phyloP scores from a whole-genome alignment of 2,329 filamentous ascomycete genomes.

The Teratosphaeria destructans region DNA sequence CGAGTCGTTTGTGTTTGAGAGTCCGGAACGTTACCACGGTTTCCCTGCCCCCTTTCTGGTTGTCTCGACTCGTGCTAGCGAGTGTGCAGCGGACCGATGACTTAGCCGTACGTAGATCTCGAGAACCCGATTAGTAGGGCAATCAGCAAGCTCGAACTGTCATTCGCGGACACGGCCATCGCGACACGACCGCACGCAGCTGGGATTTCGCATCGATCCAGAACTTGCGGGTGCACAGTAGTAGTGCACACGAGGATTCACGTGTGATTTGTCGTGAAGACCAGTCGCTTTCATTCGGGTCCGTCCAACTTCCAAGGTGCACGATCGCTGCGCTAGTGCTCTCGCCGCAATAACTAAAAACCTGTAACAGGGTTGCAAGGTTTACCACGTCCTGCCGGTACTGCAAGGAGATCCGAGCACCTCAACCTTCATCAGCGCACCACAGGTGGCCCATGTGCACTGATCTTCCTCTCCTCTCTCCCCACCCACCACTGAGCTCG shows the following conservation, averaged over 20 bases:
- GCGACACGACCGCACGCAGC: neutral
- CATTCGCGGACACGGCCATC: neutral
- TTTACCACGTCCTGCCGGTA: constrained; percentile 1
- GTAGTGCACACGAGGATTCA: neutral
- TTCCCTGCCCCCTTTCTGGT: neutral
- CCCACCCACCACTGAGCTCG: neutral
- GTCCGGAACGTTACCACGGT: neutral
- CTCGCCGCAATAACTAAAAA: neutral
- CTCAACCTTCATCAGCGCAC: neutral
- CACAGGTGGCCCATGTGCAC: neutral
- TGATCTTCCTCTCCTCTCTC: neutral
- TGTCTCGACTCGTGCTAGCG: neutral
- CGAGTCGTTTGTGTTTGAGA: neutral
- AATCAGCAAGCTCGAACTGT: neutral
- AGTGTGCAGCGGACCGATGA: neutral
- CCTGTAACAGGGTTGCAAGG: constrained; percentile 2
- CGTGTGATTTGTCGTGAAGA: neutral
- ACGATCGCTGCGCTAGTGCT: neutral
- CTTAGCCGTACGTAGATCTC: neutral
- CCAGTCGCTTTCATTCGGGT: neutral
- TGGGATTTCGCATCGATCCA: neutral
- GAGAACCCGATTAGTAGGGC: neutral
- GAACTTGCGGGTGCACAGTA: neutral
- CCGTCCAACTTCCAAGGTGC: neutral
- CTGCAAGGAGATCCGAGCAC: constrained; percentile 6